Evolutionary conservation across 2,329 filamentous ascomycete genomes (phyloP).

Genomic region (Neofusicoccum cordaticola): DNA sequence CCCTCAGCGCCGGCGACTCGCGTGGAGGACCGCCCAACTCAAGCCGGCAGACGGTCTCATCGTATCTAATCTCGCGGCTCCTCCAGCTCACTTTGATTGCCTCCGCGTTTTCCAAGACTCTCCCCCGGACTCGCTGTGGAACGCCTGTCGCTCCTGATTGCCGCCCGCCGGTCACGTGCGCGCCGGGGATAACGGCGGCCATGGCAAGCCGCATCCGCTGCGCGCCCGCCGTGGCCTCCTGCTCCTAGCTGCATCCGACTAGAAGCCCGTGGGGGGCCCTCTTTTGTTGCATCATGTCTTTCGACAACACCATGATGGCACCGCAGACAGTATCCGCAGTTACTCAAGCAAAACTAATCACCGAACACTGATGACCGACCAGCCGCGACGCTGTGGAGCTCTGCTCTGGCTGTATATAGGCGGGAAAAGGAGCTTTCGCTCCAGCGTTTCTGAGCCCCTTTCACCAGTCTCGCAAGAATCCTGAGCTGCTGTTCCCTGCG

Average conservation of each 20-base stretch:
- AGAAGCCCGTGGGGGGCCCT: neutral
- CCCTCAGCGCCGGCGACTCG: conserved; percentile 3
- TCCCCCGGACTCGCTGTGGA: neutral
- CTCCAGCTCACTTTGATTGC: conserved; percentile 12
- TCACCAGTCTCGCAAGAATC: neutral
- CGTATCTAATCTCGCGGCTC: conserved; percentile 13
- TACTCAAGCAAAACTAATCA: conserved; percentile 3
- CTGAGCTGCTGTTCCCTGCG: neutral
- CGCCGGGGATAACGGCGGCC: neutral
- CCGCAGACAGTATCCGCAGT: neutral
- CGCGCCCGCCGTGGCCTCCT: neutral
- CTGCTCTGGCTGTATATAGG: neutral
- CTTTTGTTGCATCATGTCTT: conserved; percentile 17
- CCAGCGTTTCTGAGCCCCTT: neutral
- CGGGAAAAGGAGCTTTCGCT: neutral
- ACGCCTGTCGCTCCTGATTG: neutral
- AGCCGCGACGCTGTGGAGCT: neutral
- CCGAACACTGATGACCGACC: neutral
- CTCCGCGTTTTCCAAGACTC: conserved; percentile 11
- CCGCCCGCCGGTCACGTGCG: neutral
- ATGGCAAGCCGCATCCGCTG: neutral
- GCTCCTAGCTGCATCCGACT: neutral
- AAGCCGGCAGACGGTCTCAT: conserved; percentile 17
- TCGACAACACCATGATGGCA: neutral
- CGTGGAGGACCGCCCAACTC: neutral